Evolutionary conservation across 2,329 filamentous ascomycete species (phyloP).

Genomic region (Magnaporthales sp.): DNA sequence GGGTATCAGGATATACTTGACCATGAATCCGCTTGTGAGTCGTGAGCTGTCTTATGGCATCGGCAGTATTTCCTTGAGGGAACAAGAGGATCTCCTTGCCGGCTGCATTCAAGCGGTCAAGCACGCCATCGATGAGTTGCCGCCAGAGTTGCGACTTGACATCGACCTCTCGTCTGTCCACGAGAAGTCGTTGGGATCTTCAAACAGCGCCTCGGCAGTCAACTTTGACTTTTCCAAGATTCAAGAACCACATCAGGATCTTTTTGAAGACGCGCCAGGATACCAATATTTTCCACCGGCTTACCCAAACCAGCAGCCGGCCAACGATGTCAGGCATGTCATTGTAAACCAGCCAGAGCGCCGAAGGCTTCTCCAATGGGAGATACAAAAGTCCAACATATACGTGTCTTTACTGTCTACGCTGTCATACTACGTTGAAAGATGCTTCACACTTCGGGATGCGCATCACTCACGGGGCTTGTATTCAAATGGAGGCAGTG

Average conservation of each 20-base stretch:
- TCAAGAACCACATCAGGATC: neutral
- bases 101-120: slow-evolving; percentile 65
- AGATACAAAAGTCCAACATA: slow-evolving; percentile 89
- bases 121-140: slow-evolving; percentile 56
- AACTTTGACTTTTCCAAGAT: neutral
- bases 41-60: slow-evolving; percentile 77
- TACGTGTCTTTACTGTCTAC: slow-evolving; percentile 75
- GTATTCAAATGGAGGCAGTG: neutral
- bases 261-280: slow-evolving; percentile 33
- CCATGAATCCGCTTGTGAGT: slow-evolving; percentile 71
- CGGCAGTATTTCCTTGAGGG: slow-evolving; percentile 65
- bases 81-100: slow-evolving; percentile 66
- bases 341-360: slow-evolving; percentile 39
- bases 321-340: slow-evolving; percentile 40
- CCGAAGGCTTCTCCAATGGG: slow-evolving; percentile 59
- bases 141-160: slow-evolving; percentile 47
- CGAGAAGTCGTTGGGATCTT: neutral
- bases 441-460: slow-evolving; percentile 72
- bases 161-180: slow-evolving; percentile 28
- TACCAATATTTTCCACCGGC: slow-evolving; percentile 43
- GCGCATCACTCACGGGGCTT: slow-evolving; percentile 14
- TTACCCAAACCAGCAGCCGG: slow-evolving; percentile 33
- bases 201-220: neutral
- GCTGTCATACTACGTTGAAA: slow-evolving; percentile 76
- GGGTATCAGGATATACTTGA: slow-evolving; percentile 68